Base-by-base conservation (phyloP, 306 rosid genomes). In the Calophaca sinica region DNA sequence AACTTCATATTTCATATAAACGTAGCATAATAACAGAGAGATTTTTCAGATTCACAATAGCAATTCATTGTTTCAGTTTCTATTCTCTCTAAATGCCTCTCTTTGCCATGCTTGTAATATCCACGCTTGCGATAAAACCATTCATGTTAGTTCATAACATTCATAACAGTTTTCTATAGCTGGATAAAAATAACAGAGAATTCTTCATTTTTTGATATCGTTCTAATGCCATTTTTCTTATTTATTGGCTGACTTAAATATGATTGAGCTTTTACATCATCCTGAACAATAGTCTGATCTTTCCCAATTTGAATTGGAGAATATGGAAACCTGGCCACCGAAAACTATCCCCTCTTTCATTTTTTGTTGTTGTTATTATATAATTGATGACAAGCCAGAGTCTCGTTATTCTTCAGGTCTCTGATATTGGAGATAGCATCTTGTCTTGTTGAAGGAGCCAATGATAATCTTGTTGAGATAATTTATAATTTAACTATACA, bases 371-470 rank as follows among this genome's bases (percentile, higher is more conserved):
- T 20, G n/a, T n/a, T n/a, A n/a, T n/a, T 33, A 51, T 58, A 9
- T 62, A 0, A 35, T 80, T 74, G 79, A 58, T 72, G 58, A 46
- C 50, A 62, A 12, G 39, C 65, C 57, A 44, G 11, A 5, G 73
- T 69, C 75, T 55, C 57, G 41, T 68, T 72, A 48, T 82, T 76
- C 80, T 74, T 55, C 87, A 94, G 98, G 87, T 75, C 84, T 31
- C 48, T 86, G 70, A 67, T 86, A 54, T 70, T 91, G 94, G 92
- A 91, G 81, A 83, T 91, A 62, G 91, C 92, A 57, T 87, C 91
- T 10, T 85, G 91, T 86, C 83, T 91, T 76, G 85, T 89, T 67
- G 87, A 78, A 64, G 96, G 97, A 66, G 98, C 94, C 61, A 73
- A 84, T 41, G 89, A 85, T 71, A 86, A 88, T 85, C 84, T 94